Evolutionary conservation across 1,284 basidiomycete species (phyloP).

Genomic region (Boletus semigastroideus): DNA sequence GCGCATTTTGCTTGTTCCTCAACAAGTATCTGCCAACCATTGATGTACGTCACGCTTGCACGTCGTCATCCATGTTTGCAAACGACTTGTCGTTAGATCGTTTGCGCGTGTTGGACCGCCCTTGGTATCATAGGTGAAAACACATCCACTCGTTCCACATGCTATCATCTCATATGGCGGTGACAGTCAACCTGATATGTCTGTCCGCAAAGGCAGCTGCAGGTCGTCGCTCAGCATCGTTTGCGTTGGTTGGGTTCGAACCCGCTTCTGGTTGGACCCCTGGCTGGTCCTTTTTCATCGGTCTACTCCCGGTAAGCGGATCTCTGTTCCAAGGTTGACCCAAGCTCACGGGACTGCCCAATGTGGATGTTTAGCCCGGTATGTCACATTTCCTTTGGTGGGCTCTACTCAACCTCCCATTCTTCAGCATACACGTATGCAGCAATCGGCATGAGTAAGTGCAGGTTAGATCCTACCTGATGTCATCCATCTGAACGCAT

Average conservation of each 20-base stretch:
- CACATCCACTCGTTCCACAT: neutral
- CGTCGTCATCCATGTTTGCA: neutral
- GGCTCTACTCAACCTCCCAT: conserved; percentile 1
- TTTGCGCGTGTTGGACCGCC: conserved; percentile 53
- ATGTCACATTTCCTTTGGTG: conserved; percentile 6
- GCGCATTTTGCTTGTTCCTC: conserved; percentile 47
- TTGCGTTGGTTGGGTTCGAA: conserved; percentile 50
- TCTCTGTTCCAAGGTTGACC: neutral
- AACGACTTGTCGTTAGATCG: conserved; percentile 34
- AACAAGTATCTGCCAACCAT: conserved; percentile 47
- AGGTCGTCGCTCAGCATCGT: conserved; percentile 47
- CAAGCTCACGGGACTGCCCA: neutral
- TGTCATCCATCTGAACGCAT: conserved; percentile 3
- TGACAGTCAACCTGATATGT: conserved; percentile 46
- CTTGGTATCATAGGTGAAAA: conserved; percentile 48
- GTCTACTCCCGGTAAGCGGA: conserved; percentile 47
- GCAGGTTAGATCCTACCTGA: neutral
- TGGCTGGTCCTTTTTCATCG: conserved; percentile 60
- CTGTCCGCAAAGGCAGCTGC: conserved; percentile 49
- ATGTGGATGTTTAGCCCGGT: conserved; percentile 36
- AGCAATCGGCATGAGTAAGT: conserved; percentile 54
- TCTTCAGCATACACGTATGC: conserved; percentile 47
- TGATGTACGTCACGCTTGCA: conserved; percentile 39
- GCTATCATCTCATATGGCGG: conserved; percentile 1
- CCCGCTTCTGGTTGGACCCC: conserved; percentile 54